These are phyloP conservation scores for Coniferiporia sulphurascens DNA, from an alignment of 1,284 basidiomycete species.

Conservation along the genomic window DNA sequence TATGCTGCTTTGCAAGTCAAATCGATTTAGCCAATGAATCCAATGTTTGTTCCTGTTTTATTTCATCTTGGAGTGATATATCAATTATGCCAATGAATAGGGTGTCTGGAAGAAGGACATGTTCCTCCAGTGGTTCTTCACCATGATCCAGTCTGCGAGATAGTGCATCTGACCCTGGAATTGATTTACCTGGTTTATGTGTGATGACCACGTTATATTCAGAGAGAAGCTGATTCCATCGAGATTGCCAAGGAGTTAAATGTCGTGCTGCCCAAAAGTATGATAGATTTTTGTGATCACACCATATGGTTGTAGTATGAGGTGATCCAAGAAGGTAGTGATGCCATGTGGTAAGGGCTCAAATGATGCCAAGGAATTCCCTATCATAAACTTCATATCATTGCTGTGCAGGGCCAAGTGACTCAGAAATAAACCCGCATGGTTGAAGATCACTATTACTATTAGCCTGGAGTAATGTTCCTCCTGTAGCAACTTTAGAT, in stretches of 20 bases:
- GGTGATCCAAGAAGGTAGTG: too few species aligned
- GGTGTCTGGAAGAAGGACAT: slow-evolving; percentile 27
- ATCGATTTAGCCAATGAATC: too few species aligned
- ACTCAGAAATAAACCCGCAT: neutral
- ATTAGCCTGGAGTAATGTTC: too few species aligned
- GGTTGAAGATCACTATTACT: neutral
- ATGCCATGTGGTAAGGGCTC: too few species aligned
- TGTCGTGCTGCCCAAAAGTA: too few species aligned
- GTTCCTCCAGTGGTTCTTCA: slow-evolving; percentile 28
- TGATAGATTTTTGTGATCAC: too few species aligned
- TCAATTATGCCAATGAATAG: slow-evolving; percentile 21
- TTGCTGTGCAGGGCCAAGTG: neutral
- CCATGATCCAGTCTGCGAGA: slow-evolving; percentile 34
- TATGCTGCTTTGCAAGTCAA: too few species aligned
- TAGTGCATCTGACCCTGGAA: slow-evolving; percentile 35
- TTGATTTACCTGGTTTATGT: slow-evolving; percentile 34
- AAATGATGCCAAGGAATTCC: too few species aligned
- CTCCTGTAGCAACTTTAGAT: neutral
- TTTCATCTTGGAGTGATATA: neutral
- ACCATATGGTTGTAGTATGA: too few species aligned
- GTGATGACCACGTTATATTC: slow-evolving; percentile 34
- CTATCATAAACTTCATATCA: too few species aligned
- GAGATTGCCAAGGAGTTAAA: too few species aligned
- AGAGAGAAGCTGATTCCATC: slow-evolving; percentile 26
- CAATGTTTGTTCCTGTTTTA: too few species aligned